Evolutionary conservation across 805 yeast genomes (phyloP).

Genomic region (Metschnikowia dekortorum): DNA sequence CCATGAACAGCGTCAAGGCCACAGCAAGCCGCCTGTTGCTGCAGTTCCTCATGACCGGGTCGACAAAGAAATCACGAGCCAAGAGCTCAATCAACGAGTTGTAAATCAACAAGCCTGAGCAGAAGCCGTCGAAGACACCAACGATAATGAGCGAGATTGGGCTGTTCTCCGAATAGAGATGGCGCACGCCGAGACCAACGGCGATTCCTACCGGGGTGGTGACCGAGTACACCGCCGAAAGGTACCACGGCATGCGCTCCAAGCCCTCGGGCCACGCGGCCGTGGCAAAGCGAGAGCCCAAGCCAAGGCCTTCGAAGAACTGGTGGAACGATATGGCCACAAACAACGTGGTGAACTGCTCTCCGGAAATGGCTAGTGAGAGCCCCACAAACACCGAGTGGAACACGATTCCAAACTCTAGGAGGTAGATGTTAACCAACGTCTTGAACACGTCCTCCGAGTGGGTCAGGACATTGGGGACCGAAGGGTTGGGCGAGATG

Average conservation of each 20-base stretch:
- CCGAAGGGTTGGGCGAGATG: too few relatives aligned
- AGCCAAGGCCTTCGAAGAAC: conserved; percentile 31
- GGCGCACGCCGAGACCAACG: conserved; percentile 72
- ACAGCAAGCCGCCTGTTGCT: conserved; percentile 48
- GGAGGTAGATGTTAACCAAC: conserved; percentile 14
- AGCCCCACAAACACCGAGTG: conserved; percentile 32
- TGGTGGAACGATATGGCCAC: conserved; percentile 31
- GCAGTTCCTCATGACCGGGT: conserved; percentile 59
- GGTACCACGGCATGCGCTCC: conserved; percentile 15
- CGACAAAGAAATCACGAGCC: conserved; percentile 68
- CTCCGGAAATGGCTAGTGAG: conserved; percentile 29
- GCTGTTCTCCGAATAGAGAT: conserved; percentile 55
- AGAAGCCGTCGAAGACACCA: conserved; percentile 71
- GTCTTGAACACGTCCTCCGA: conserved; percentile 10
- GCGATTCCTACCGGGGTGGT: conserved; percentile 75
- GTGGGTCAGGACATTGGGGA: neutral
- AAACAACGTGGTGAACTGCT: conserved; percentile 25
- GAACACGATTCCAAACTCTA: conserved; percentile 32
- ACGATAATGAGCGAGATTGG: conserved; percentile 57
- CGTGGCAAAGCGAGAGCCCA: conserved; percentile 28
- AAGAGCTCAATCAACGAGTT: conserved; percentile 74
- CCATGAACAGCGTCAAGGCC: conserved; percentile 52
- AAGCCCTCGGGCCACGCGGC: conserved; percentile 23
- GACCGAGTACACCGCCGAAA: conserved; percentile 21
- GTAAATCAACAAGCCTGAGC: conserved; percentile 74